Percentiles rank a stretch among this genome's conserved stretches.
Evolutionary conservation across 148 eudicot genomes (phyloP).

Genomic region (Heliamphora exappendiculata): DNA sequence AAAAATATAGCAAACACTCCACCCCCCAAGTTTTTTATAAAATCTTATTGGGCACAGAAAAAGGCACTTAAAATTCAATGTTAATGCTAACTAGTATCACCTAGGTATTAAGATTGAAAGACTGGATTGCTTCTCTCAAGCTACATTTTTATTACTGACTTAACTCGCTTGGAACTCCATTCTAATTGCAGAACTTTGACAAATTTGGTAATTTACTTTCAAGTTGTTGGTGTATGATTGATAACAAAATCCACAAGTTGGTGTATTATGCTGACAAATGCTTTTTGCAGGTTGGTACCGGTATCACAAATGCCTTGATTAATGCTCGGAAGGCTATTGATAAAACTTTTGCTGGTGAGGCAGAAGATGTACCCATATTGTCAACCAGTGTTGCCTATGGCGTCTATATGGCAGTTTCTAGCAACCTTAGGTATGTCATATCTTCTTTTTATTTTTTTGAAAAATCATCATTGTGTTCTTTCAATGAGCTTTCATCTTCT

Average conservation of each 20-base stretch:
- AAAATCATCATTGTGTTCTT: neutral
- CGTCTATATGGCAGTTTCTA: conserved; percentile 72
- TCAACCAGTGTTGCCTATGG: conserved; percentile 79
- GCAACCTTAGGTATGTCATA: conserved; percentile 71
- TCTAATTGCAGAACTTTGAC: neutral
- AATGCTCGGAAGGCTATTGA: conserved; percentile 59
- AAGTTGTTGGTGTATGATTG: neutral
- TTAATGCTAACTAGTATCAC: neutral
- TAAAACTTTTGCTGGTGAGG: conserved; percentile 71
- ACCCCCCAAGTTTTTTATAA: neutral
- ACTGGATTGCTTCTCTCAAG: neutral
- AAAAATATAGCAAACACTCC: neutral
- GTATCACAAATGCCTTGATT: conserved; percentile 63
- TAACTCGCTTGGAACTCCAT: neutral
- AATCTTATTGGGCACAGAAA: neutral
- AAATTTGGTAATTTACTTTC: neutral
- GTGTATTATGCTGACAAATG: conserved; percentile 1
- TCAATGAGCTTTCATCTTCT: neutral
- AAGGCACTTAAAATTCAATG: too few relatives aligned
- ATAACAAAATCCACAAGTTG: neutral
- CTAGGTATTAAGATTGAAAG: neutral
- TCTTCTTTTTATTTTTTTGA: too few relatives aligned
- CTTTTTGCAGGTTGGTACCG: conserved; percentile 66
- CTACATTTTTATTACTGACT: neutral
- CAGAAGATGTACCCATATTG: conserved; percentile 75